Percentiles rank a stretch among this genome's conserved stretches.
Evolutionary conservation across 208 protist species (phyloP).

Genomic region (Trypanosoma boissoni): DNA sequence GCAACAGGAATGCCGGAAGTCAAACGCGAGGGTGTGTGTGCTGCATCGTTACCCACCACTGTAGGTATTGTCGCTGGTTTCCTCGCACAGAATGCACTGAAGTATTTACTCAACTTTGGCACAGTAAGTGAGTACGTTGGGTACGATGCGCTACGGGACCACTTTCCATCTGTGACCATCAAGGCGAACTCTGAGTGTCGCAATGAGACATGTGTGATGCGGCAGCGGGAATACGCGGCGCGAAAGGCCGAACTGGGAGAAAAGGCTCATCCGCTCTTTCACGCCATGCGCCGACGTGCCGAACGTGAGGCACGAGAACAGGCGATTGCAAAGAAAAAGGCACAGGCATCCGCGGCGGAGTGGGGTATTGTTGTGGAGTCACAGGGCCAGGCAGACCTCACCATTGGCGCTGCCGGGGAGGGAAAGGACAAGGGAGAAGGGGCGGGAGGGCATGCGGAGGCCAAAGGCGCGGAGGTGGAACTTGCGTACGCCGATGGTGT

Average conservation of each 20-base stretch:
- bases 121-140: conserved; percentile 92
- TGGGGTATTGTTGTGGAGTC: conserved; percentile 80
- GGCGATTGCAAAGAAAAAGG: conserved; percentile 34
- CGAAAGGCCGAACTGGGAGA: conserved; percentile 27
- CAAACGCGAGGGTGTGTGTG: conserved; percentile 96
- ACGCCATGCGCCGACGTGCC: conserved; percentile 35
- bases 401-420: not conserved
- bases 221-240: conserved; percentile 67
- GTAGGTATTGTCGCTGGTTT: conserved; percentile 96
- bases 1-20: conserved; percentile 90
- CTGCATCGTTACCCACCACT: conserved; percentile 96
- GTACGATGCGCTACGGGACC: conserved; percentile 95
- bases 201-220: conserved; percentile 63
- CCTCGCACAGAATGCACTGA: conserved; percentile 96
- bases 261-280: conserved; percentile 59
- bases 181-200: conserved; percentile 91
- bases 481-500: too few species aligned
- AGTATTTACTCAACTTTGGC: conserved; percentile 93
- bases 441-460: conserved; percentile 46
- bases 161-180: conserved; percentile 91
- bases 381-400: conserved; percentile 23
- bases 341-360: conserved; percentile 57
- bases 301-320: conserved; percentile 39
- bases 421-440: conserved; percentile 18
- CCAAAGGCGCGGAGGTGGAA: not conserved